Percentiles rank a stretch among this genome's conserved stretches.
Conservation (phyloP, 768 basidiomycete genomes). For the Floccularia luteovirens region DNA sequence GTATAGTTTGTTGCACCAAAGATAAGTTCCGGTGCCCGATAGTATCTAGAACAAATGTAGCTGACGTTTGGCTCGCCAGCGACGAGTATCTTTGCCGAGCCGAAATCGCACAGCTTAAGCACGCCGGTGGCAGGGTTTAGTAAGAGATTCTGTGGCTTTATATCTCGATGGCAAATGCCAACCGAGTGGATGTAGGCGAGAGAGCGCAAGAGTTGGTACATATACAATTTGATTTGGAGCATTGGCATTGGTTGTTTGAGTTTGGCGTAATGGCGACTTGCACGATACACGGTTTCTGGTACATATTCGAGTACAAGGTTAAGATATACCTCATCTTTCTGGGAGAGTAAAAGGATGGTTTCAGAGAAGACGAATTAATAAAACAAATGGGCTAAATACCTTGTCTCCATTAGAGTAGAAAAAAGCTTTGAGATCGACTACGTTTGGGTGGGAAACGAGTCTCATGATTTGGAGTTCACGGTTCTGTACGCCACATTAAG, state of each 20-base stretch:
- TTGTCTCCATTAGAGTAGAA: slow-evolving; percentile 99
- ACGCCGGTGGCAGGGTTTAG: slow-evolving; percentile 96
- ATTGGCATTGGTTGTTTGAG: slow-evolving; percentile 99
- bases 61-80: slow-evolving; percentile 98
- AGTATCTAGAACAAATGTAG: slow-evolving; percentile 99
- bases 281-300: slow-evolving; percentile 98
- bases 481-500: slow-evolving; percentile 49
- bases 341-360: slow-evolving; percentile 6
- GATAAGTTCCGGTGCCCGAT: slow-evolving; percentile 97
- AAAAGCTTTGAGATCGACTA: slow-evolving; percentile 95
- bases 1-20: slow-evolving; percentile 99
- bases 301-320: slow-evolving; percentile 99
- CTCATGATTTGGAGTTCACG: slow-evolving; percentile 99
- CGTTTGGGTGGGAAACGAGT: slow-evolving; percentile 93
- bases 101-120: slow-evolving; percentile 98
- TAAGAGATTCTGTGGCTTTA: slow-evolving; percentile 98
- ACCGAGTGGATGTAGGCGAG: slow-evolving; percentile 99
- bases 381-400: slow-evolving; percentile 39
- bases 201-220: slow-evolving; percentile 98
- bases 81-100: slow-evolving; percentile 96
- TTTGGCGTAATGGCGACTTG: slow-evolving; percentile 97
- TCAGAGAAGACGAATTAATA: slow-evolving; percentile 4
- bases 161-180: slow-evolving; percentile 99
- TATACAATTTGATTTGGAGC: slow-evolving; percentile 99
- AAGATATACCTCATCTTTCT: slow-evolving; percentile 99